Evolutionary conservation across 805 yeast species (phyloP).

Genomic region (Starmerella stigmatis): DNA sequence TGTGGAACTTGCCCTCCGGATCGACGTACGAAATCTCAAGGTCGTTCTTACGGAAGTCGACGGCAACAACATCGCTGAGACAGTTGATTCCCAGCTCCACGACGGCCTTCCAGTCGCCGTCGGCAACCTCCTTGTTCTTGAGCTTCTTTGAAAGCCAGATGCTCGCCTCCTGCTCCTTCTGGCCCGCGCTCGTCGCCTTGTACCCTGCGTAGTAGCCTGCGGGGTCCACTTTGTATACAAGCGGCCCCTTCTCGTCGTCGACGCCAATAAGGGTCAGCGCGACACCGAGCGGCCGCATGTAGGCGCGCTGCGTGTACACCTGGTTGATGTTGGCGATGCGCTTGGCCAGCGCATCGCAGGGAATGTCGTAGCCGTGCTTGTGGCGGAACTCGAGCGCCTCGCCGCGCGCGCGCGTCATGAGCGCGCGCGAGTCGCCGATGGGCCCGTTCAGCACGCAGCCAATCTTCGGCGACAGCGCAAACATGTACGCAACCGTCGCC

Average conservation of each 20-base stretch:
- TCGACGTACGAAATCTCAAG: constrained; percentile 87
- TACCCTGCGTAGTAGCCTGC: constrained; percentile 92
- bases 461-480: constrained; percentile 65
- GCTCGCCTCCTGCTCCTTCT: constrained; percentile 91
- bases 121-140: constrained; percentile 57
- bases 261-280: constrained; percentile 78
- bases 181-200: constrained; percentile 90
- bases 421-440: constrained; percentile 80
- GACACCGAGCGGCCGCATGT: constrained; percentile 96
- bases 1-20: constrained; percentile 50
- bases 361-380: constrained; percentile 94
- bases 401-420: constrained; percentile 80
- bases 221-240: constrained; percentile 86
- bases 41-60: constrained; percentile 89
- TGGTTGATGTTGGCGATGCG: constrained; percentile 94
- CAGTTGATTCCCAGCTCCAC: constrained; percentile 85
- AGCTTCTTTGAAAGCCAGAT: constrained; percentile 82
- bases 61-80: constrained; percentile 74
- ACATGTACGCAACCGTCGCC: constrained; percentile 72
- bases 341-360: constrained; percentile 83
- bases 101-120: constrained; percentile 79
- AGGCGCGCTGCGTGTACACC: constrained; percentile 93
- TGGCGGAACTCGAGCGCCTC: constrained; percentile 94
- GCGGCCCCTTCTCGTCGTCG: constrained; percentile 85
- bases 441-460: constrained; percentile 94